Conservation (phyloP, 176 grass and related monocot species). For the Zizania latifolia region DNA sequence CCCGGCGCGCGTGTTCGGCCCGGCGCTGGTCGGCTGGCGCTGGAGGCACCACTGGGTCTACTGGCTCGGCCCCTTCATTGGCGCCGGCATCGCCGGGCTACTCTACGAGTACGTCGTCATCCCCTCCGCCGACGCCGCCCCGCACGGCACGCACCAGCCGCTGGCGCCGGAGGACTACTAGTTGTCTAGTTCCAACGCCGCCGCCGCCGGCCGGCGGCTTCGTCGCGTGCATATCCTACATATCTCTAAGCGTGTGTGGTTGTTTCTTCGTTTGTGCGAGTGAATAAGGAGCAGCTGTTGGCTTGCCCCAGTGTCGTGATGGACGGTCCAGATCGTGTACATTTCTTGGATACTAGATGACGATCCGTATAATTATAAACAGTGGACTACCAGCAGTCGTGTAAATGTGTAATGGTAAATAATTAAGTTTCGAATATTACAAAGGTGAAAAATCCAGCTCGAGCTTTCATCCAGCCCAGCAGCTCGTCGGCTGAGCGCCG, state of each 20-base stretch:
- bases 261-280: background rate
- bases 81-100: constrained; percentile 57
- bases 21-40: constrained; percentile 70
- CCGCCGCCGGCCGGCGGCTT: background rate
- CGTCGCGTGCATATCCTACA: too few relatives aligned
- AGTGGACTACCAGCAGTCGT: background rate
- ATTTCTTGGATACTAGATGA: background rate
- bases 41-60: constrained; percentile 95
- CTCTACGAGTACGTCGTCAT: constrained; percentile 83
- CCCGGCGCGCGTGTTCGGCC: constrained; percentile 73
- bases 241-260: background rate
- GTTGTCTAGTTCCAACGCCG: too few relatives aligned
- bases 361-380: background rate
- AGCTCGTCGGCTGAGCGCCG: too few relatives aligned
- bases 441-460: background rate
- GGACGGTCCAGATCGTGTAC: background rate
- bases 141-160: constrained; percentile 64
- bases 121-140: constrained; percentile 20
- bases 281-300: constrained; percentile 21
- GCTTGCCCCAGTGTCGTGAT: background rate
- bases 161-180: constrained; percentile 91
- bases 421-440: background rate
- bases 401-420: constrained; percentile 15
- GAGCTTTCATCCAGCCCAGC: background rate
- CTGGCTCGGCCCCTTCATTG: constrained; percentile 80